Evolutionary conservation across 2,329 filamentous ascomycete species (phyloP).

Genomic region (Hymenoscyphus salicellus): DNA sequence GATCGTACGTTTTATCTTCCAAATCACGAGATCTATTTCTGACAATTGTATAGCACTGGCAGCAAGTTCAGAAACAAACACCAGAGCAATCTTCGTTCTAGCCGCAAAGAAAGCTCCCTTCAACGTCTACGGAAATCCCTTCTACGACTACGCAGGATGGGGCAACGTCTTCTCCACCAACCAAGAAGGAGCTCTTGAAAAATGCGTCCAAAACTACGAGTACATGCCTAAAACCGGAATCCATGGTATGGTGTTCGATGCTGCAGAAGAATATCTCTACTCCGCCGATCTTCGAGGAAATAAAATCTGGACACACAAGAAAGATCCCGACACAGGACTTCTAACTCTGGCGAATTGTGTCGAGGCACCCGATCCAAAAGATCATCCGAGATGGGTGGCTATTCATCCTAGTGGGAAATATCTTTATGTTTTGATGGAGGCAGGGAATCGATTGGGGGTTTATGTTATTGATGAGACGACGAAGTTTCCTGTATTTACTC

Average conservation of each 20-base stretch:
- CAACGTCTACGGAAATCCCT: constrained; percentile 84
- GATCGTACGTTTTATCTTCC: constrained; percentile 55
- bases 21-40: constrained; percentile 12
- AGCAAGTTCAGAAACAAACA: constrained; percentile 69
- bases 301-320: constrained; percentile 81
- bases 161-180: constrained; percentile 73
- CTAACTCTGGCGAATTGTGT: constrained; percentile 70
- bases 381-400: constrained; percentile 86
- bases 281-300: constrained; percentile 75
- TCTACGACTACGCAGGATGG: constrained; percentile 80
- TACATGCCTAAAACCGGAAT: constrained; percentile 70
- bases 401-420: constrained; percentile 75
- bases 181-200: constrained; percentile 52
- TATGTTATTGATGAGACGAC: constrained; percentile 75
- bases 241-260: constrained; percentile 80
- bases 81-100: constrained; percentile 83
- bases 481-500: constrained; percentile 74
- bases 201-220: constrained; percentile 69
- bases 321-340: constrained; percentile 57
- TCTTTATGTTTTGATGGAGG: constrained; percentile 85
- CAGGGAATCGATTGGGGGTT: constrained; percentile 78
- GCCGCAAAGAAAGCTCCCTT: constrained; percentile 75
- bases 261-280: constrained; percentile 71
- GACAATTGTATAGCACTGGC: constrained; percentile 51
- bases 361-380: constrained; percentile 65